Evolutionary conservation across 495 filamentous ascomycete species (phyloP), one percentile per base, ranked within the genome.

Genomic region (Neurospora terricola): DNA sequence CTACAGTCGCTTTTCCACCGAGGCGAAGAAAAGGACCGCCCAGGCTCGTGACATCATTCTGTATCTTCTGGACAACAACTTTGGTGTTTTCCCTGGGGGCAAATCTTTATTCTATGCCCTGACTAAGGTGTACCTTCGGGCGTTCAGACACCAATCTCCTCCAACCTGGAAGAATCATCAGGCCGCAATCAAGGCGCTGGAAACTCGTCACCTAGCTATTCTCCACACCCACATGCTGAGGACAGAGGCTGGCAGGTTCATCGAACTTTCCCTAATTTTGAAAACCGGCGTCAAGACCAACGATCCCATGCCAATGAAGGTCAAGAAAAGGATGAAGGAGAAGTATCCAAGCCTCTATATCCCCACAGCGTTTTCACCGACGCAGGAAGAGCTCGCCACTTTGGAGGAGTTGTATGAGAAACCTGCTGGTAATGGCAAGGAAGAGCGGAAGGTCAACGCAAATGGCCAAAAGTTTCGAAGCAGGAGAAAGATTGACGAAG

Each of bases 71-170:
- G 84, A 91, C 37, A 87, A 85, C 66, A 91, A 91, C 74, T 83
- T 85, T 42, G 93, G 93, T 4, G 89, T 92, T 4, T 94, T 92
- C 72, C 92, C 92, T 12, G 89, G 90, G 34, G 88, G 90, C n/a
- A 85, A 86, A 71, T 89, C 92, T 68, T 82, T 98, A 5, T 91
- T 89, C 81, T 87, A 89, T 76, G 90, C 92, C n/a, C 89, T 94
- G 89, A 80, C 84, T 36, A 89, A 90, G 73, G 81, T 89, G 87
- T 81, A 83, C 80, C 70, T 81, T 78, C 73, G 91, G n/a, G 73
- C 75, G 43, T 81, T 81, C 85, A 37, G 77, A 86, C 74, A 72
- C 8, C 78, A 78, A 62, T 66, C 71, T 54, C 80, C 80, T n/a
- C 77, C 79, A 2, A 80, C 76, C 9, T 80, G 77, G 75, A 79